These are phyloP conservation scores for Cladorrhinum sp. DNA, from an alignment of 2,329 filamentous ascomycete genomes.

Conservation along the genomic window DNA sequence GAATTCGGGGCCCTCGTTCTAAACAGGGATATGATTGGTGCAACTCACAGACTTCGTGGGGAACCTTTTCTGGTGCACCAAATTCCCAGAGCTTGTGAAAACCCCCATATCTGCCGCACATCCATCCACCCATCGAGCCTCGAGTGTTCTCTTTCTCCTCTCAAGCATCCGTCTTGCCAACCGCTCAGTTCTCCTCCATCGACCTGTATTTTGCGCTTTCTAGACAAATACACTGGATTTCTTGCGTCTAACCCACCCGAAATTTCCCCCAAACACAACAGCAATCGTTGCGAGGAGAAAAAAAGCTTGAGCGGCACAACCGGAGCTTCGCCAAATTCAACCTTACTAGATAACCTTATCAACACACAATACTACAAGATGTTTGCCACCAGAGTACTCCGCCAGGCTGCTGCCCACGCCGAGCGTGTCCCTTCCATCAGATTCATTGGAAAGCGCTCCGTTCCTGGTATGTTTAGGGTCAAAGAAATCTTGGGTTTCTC, in stretches of 20 bases:
- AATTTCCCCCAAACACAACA: conserved; percentile 19
- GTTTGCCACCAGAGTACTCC: conserved; percentile 55
- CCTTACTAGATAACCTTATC: background rate
- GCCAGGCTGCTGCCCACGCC: conserved; percentile 57
- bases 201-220: conserved; percentile 25
- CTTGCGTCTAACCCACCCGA: conserved; percentile 4
- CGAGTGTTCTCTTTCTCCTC: conserved; percentile 7
- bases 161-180: conserved; percentile 10
- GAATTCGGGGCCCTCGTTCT: conserved; percentile 9
- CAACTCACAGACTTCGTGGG: conserved; percentile 3
- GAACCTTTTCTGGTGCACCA: conserved; percentile 15
- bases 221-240: background rate
- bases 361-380: conserved; percentile 31
- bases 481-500: conserved; percentile 14
- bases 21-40: conserved; percentile 14
- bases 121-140: background rate
- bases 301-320: conserved; percentile 4
- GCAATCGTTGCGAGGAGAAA: conserved; percentile 29
- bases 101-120: conserved; percentile 17
- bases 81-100: conserved; percentile 27
- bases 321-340: conserved; percentile 1
- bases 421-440: conserved; percentile 61
- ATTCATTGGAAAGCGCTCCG: conserved; percentile 59
- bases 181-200: conserved; percentile 28
- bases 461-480: conserved; percentile 50